These are phyloP conservation scores for Aspergillus fructus DNA, from an alignment of 2,329 filamentous ascomycete genomes.

Conservation along the genomic window DNA sequence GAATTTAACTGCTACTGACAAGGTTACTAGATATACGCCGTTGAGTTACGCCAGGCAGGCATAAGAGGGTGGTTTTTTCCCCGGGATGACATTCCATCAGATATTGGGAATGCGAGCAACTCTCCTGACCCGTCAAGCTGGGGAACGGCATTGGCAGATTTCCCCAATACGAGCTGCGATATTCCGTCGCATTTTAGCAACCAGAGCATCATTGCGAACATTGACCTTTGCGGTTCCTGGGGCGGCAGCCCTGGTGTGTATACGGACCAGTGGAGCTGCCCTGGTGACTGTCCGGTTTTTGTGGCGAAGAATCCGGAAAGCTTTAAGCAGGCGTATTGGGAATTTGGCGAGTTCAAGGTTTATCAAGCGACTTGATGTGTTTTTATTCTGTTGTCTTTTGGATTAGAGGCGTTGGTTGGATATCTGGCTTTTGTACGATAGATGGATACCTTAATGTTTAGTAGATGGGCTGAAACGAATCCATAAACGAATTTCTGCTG, in stretches of 20 bases:
- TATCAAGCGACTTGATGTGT: constrained; percentile 42
- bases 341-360: constrained; percentile 61
- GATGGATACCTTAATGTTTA: no score
- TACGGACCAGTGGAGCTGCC: constrained; percentile 38
- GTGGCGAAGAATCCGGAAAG: constrained; percentile 58
- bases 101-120: constrained; percentile 31
- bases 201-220: constrained; percentile 66
- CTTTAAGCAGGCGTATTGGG: constrained; percentile 64
- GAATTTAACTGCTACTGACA: not conserved
- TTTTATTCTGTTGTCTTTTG: no score
- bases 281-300: constrained; percentile 57
- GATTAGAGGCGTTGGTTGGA: no score
- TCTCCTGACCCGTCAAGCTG: constrained; percentile 61
- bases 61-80: constrained; percentile 65
- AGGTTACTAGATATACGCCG: constrained; percentile 50
- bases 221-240: constrained; percentile 62
- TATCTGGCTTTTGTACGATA: no score
- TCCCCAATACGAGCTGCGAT: constrained; percentile 62
- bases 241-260: constrained; percentile 41
- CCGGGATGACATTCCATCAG: constrained; percentile 52
- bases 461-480: no score
- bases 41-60: constrained; percentile 61
- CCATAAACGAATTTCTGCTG: no score
- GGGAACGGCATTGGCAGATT: constrained; percentile 64
- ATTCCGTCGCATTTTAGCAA: constrained; percentile 62